These are phyloP conservation scores for Colletotrichum sp. DNA, from an alignment of 2,329 filamentous ascomycete species.

Conservation along the genomic window DNA sequence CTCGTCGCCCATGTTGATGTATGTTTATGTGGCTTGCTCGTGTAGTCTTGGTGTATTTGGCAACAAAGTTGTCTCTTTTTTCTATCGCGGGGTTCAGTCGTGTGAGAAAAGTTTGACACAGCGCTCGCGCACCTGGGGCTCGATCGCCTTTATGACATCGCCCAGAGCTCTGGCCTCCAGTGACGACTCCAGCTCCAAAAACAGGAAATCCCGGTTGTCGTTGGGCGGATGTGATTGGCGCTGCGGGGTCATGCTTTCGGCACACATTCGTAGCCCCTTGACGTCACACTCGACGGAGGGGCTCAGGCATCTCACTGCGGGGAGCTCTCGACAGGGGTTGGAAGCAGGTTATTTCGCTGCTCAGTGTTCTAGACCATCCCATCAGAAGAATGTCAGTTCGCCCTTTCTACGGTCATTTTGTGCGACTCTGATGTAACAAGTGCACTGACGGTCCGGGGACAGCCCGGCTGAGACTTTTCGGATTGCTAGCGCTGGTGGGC, in stretches of 20 bases:
- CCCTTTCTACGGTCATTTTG: background rate
- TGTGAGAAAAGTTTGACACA: no score
- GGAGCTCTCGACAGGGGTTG: constrained; percentile 6
- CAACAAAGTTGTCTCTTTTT: background rate
- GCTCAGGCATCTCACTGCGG: background rate
- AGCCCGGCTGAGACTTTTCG: background rate
- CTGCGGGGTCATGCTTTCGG: background rate
- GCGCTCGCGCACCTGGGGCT: background rate
- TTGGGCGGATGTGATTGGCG: constrained; percentile 1
- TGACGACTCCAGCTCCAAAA: constrained; percentile 13
- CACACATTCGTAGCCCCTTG: background rate
- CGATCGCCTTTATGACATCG: constrained; percentile 15
- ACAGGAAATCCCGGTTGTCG: constrained; percentile 7
- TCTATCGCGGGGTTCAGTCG: background rate
- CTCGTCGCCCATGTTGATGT: constrained; percentile 10
- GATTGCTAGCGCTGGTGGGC: background rate
- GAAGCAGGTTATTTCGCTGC: constrained; percentile 16
- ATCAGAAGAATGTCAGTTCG: background rate
- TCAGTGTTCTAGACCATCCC: background rate
- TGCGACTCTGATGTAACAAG: constrained; percentile 18
- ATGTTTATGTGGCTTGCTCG: background rate
- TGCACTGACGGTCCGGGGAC: constrained; percentile 14
- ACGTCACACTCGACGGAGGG: constrained; percentile 16
- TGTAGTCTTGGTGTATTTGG: background rate
- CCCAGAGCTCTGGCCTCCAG: constrained; percentile 13